Evolutionary conservation across 78 protist species (phyloP).

Genomic region (Bigelowiella natans): DNA sequence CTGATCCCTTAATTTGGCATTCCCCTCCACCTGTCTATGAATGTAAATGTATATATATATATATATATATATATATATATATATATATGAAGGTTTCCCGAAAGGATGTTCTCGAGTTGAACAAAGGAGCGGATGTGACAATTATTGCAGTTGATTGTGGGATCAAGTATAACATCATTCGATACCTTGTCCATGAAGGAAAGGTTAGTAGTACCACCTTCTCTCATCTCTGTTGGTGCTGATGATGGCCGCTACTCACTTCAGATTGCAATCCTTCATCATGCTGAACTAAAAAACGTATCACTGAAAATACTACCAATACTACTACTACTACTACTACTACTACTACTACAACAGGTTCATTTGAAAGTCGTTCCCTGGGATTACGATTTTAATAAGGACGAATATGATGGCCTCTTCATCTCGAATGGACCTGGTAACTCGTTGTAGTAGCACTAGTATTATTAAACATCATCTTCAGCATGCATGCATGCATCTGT

Average conservation of each 20-base stretch:
- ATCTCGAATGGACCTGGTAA: constrained; percentile 40
- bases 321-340: background rate
- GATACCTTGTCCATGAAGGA: constrained; percentile 49
- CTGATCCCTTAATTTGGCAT: no score
- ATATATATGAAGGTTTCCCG: background rate
- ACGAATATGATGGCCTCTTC: constrained; percentile 74
- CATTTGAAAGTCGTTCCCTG: constrained; percentile 82
- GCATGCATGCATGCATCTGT: no score
- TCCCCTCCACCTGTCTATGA: no score
- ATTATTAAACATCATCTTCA: no score
- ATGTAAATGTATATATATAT: no score
- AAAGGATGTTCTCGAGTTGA: background rate
- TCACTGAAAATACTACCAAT: background rate
- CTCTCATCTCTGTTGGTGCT: no score
- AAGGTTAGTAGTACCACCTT: no score
- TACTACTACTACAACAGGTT: constrained; percentile 43
- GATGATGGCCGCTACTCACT: no score
- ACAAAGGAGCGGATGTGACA: background rate
- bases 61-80: no score
- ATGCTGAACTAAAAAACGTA: no score
- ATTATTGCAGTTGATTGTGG: constrained; percentile 87
- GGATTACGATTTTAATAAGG: constrained; percentile 65
- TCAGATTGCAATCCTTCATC: no score
- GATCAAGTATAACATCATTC: constrained; percentile 69
- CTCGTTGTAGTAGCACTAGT: no score